A percentile compares a stretch with the other conserved stretches of the same genome.
phyloP scores from a whole-genome alignment of 1,284 basidiomycete genomes.

The Fistulinella cinereoalba region DNA sequence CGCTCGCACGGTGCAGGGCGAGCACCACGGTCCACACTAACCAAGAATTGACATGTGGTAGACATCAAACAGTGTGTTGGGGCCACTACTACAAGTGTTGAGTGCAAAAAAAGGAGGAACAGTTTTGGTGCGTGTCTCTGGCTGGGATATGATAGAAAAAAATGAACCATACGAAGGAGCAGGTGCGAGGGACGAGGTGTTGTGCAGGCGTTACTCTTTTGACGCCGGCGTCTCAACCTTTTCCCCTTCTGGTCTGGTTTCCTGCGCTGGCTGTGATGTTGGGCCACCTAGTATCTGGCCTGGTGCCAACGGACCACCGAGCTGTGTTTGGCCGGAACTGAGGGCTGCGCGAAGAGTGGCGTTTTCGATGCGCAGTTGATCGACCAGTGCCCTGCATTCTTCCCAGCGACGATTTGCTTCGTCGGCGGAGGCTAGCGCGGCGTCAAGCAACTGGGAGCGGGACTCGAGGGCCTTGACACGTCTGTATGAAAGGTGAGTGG shows the following conservation, averaged over 20 bases:
- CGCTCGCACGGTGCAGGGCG: conserved; percentile 1
- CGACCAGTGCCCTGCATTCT: conserved; percentile 76
- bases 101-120: conserved; percentile 5
- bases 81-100: conserved; percentile 17
- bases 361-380: conserved; percentile 79
- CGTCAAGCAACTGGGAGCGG: conserved; percentile 75
- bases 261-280: conserved; percentile 24
- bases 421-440: conserved; percentile 77
- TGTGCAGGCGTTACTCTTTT: conserved; percentile 21
- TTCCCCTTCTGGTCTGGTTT: conserved; percentile 28
- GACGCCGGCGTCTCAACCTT: conserved; percentile 23
- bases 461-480: conserved; percentile 82
- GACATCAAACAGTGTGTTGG: conserved; percentile 1
- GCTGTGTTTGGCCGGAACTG: conserved; percentile 37
- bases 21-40: not conserved
- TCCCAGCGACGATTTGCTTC: conserved; percentile 85
- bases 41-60: not conserved
- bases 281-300: conserved; percentile 29
- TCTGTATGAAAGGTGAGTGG: conserved; percentile 39
- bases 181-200: not conserved
- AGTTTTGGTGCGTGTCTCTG: conserved; percentile 19
- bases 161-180: conserved; percentile 3
- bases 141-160: conserved; percentile 6
- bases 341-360: conserved; percentile 55
- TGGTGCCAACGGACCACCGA: conserved; percentile 25